Conservation (phyloP, 164 flowering plant genomes). For the Chimonanthus praecox region DNA sequence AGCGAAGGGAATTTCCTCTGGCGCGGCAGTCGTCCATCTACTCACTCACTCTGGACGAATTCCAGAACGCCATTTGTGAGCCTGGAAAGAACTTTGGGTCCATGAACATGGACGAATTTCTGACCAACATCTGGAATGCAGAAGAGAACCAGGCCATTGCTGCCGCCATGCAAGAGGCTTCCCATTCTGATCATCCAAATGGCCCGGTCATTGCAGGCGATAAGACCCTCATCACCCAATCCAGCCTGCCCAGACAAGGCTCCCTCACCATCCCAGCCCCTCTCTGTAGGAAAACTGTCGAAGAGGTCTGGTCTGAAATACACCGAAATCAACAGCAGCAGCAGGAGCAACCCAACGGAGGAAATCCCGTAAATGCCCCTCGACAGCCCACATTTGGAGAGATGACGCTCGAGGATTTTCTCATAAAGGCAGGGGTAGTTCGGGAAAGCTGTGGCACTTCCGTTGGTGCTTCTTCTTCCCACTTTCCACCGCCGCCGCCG, state of each 20-base stretch:
- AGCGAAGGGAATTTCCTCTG: neutral
- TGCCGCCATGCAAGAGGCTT: slow-evolving; percentile 1
- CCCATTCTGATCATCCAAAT: slow-evolving; percentile 5
- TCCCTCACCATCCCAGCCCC: slow-evolving; percentile 70
- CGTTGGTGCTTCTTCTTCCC: neutral
- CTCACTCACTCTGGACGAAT: slow-evolving; percentile 83
- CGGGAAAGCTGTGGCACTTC: slow-evolving; percentile 28
- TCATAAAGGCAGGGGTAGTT: slow-evolving; percentile 83
- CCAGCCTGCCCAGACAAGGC: slow-evolving; percentile 60
- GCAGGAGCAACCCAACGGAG: slow-evolving; percentile 18
- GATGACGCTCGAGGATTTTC: slow-evolving; percentile 93
- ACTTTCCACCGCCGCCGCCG: neutral
- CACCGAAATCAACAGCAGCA: slow-evolving; percentile 34
- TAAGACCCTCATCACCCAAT: slow-evolving; percentile 31
- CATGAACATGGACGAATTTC: slow-evolving; percentile 96
- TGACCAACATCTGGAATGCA: slow-evolving; percentile 85
- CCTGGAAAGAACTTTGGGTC: slow-evolving; percentile 81
- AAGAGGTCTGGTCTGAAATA: slow-evolving; percentile 89
- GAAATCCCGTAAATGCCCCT: slow-evolving; percentile 27
- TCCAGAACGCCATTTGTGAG: slow-evolving; percentile 63
- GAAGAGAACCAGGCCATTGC: slow-evolving; percentile 65
- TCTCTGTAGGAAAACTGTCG: slow-evolving; percentile 72
- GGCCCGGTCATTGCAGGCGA: neutral
- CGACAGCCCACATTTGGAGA: slow-evolving; percentile 78
- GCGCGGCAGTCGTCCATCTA: slow-evolving; percentile 72